Conservation (phyloP, 352 stramenopile genomes). For the Thraustotheca clavata region DNA sequence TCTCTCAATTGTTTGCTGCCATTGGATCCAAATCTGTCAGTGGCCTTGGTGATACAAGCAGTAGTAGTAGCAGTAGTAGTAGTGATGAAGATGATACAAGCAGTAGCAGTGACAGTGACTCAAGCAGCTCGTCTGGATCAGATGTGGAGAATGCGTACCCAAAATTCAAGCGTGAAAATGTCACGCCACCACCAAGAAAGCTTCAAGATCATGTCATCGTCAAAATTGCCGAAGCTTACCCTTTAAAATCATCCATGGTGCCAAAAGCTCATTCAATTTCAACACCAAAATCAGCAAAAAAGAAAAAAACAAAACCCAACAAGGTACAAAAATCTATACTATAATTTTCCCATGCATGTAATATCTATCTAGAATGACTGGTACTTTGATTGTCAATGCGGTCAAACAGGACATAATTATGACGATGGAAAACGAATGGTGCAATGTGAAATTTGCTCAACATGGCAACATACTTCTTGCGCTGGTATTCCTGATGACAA, state of each 20-base stretch:
- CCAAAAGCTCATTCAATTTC: background rate
- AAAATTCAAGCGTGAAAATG: slow-evolving; percentile 3
- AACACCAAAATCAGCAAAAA: background rate
- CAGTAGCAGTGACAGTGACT: slow-evolving; percentile 14
- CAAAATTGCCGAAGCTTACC: slow-evolving; percentile 2
- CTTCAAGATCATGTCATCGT: background rate
- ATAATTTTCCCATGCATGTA: background rate
- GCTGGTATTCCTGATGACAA: slow-evolving; percentile 42
- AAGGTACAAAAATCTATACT: background rate
- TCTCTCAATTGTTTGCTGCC: background rate
- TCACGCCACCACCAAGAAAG: background rate
- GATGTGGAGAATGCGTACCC: slow-evolving; percentile 13
- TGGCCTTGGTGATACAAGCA: background rate
- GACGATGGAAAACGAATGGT: slow-evolving; percentile 65
- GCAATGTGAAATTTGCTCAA: slow-evolving; percentile 56
- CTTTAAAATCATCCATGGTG: background rate
- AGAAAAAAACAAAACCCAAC: background rate
- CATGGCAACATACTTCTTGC: slow-evolving; percentile 68
- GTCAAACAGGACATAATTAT: slow-evolving; percentile 45
- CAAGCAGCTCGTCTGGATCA: slow-evolving; percentile 5
- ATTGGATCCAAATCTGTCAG: background rate
- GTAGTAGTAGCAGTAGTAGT: background rate
- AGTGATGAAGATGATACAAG: background rate
- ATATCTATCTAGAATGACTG: slow-evolving; percentile 43
- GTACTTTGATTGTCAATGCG: slow-evolving; percentile 64